phyloP scores from a whole-genome alignment of 2,329 filamentous ascomycete species.

The Fusarium tuaranense region DNA sequence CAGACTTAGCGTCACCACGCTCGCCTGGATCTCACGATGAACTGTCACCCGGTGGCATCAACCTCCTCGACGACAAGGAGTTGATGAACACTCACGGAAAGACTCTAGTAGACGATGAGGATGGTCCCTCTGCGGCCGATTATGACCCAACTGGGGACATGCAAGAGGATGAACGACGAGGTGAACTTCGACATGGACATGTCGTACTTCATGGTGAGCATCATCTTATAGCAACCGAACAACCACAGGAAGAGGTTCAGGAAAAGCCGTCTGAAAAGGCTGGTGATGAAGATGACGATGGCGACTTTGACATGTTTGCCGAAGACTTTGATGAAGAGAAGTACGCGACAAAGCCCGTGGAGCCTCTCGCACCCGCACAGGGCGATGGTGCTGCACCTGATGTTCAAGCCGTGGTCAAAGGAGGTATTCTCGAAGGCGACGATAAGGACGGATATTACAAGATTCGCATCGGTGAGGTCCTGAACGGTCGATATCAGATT shows the following conservation, averaged over 20 bases:
- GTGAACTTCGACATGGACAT: constrained; percentile 72
- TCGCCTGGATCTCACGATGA: constrained; percentile 61
- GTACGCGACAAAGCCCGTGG: constrained; percentile 65
- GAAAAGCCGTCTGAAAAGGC: constrained; percentile 43
- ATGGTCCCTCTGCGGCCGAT: constrained; percentile 90
- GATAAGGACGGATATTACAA: constrained; percentile 98
- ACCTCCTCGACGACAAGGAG: constrained; percentile 74
- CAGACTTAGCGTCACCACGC: constrained; percentile 56
- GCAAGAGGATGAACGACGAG: constrained; percentile 82
- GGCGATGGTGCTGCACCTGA: constrained; percentile 60
- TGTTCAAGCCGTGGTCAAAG: constrained; percentile 72
- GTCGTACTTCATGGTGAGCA: constrained; percentile 62
- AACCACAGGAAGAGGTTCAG: constrained; percentile 40
- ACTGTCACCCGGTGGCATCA: constrained; percentile 69
- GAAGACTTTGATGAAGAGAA: constrained; percentile 79
- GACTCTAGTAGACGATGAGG: constrained; percentile 59
- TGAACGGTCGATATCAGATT: constrained; percentile 90
- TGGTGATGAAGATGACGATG: constrained; percentile 61
- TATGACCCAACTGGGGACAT: constrained; percentile 92
- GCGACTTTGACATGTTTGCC: constrained; percentile 86
- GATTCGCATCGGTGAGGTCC: constrained; percentile 88
- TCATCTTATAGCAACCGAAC: constrained; percentile 42
- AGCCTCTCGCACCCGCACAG: constrained; percentile 49
- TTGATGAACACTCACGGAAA: constrained; percentile 71
- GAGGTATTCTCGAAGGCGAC: constrained; percentile 89